These are phyloP conservation scores for Botrytis porri DNA, from an alignment of 2,329 filamentous ascomycete species.

Conservation along the genomic window DNA sequence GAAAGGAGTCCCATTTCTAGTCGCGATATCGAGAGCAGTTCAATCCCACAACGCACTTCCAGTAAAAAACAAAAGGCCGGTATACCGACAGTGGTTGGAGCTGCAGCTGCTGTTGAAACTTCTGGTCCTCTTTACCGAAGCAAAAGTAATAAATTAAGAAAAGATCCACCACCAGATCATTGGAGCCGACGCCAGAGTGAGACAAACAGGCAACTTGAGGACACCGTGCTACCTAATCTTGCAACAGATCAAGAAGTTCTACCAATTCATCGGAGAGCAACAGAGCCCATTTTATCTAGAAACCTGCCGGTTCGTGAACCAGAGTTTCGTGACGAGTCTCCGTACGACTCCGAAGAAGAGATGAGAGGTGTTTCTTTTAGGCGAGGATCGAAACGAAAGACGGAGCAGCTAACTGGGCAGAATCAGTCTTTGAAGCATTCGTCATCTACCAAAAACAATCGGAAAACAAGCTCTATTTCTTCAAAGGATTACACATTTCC, in stretches of 20 bases:
- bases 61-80: conserved; percentile 60
- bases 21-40: neutral
- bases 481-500: conserved; percentile 30
- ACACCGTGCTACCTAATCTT: conserved; percentile 19
- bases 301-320: neutral
- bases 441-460: conserved; percentile 16
- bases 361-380: conserved; percentile 27
- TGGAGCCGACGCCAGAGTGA: conserved; percentile 46
- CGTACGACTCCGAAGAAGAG: conserved; percentile 14
- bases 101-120: conserved; percentile 22
- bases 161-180: conserved; percentile 54
- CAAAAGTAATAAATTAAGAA: conserved; percentile 58
- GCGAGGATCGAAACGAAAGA: conserved; percentile 33
- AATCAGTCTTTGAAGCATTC: conserved; percentile 21
- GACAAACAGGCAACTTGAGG: conserved; percentile 42
- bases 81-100: conserved; percentile 33
- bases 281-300: neutral
- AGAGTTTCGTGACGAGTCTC: conserved; percentile 4
- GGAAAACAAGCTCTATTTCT: conserved; percentile 25
- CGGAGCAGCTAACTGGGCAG: conserved; percentile 34
- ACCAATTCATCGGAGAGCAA: neutral
- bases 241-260: neutral
- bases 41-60: conserved; percentile 48
- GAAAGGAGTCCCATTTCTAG: conserved; percentile 17
- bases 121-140: conserved; percentile 44